Conservation (phyloP, 2,329 filamentous ascomycete genomes). For the Arthrinium phaeospermum region DNA sequence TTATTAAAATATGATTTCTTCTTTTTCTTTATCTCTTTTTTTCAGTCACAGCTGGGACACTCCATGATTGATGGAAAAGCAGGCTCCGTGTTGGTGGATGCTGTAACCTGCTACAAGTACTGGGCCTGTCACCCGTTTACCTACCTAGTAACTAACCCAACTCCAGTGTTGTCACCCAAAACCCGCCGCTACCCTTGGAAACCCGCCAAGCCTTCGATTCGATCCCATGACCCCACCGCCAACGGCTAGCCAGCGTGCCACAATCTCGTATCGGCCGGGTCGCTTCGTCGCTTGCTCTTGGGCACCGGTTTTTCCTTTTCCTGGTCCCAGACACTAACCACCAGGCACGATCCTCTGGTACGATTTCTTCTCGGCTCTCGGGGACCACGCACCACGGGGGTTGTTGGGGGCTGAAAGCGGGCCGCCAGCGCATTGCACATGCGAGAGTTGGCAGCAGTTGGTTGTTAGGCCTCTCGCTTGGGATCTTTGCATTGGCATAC, state of each 20-base stretch:
- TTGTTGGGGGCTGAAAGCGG: too few species aligned
- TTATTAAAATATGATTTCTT: too few species aligned
- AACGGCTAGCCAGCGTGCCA: background rate
- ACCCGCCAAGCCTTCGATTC: background rate
- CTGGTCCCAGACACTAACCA: background rate
- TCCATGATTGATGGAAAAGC: too few species aligned
- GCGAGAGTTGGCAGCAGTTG: too few species aligned
- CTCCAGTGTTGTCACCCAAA: too few species aligned
- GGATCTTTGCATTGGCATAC: background rate
- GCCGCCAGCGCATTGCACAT: background rate
- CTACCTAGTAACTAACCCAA: background rate
- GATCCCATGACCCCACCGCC: background rate
- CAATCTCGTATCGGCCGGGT: conserved; percentile 1
- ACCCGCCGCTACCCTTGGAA: background rate
- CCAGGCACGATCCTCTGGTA: background rate
- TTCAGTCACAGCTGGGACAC: too few species aligned
- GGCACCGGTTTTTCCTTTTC: background rate
- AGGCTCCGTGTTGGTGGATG: too few species aligned
- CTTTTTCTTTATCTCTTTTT: too few species aligned
- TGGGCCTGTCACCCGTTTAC: background rate
- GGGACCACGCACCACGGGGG: too few species aligned
- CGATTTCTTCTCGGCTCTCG: background rate
- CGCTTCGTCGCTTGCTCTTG: background rate
- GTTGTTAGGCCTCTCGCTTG: too few species aligned
- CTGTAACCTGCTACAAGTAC: too few species aligned